Percentiles rank a stretch among this genome's conserved stretches.
phyloP scores from a whole-genome alignment of 2,329 filamentous ascomycete species.

The Cercospora nicotianae region DNA sequence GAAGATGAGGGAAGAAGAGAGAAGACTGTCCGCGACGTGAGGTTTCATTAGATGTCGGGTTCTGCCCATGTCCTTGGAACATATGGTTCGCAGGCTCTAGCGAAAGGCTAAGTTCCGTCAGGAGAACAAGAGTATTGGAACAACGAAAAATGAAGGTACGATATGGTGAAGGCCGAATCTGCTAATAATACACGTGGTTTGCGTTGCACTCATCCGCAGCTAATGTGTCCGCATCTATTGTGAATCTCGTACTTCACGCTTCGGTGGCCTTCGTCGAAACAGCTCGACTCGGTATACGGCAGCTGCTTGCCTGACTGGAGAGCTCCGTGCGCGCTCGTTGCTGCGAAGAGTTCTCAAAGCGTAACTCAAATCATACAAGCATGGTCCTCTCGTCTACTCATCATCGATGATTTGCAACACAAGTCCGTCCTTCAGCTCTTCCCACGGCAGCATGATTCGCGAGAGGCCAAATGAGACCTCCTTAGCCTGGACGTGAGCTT shows the following conservation, averaged over 20 bases:
- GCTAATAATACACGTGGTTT: background rate
- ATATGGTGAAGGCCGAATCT: background rate
- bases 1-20: background rate
- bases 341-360: background rate
- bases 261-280: background rate
- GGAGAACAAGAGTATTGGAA: background rate
- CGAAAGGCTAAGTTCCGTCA: background rate
- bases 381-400: background rate
- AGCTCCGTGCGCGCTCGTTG: background rate
- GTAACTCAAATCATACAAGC: background rate
- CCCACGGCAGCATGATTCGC: background rate
- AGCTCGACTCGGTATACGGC: background rate
- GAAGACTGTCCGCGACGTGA: background rate
- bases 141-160: background rate
- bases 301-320: background rate
- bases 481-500: background rate
- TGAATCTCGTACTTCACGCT: background rate
- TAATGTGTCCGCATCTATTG: background rate
- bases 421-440: background rate
- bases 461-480: background rate
- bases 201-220: background rate
- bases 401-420: background rate
- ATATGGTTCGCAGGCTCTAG: background rate
- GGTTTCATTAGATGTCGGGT: background rate
- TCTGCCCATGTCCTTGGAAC: background rate